Evolutionary conservation across 2,329 filamentous ascomycete species (phyloP).

Genomic region (Paecilomyces sp.): DNA sequence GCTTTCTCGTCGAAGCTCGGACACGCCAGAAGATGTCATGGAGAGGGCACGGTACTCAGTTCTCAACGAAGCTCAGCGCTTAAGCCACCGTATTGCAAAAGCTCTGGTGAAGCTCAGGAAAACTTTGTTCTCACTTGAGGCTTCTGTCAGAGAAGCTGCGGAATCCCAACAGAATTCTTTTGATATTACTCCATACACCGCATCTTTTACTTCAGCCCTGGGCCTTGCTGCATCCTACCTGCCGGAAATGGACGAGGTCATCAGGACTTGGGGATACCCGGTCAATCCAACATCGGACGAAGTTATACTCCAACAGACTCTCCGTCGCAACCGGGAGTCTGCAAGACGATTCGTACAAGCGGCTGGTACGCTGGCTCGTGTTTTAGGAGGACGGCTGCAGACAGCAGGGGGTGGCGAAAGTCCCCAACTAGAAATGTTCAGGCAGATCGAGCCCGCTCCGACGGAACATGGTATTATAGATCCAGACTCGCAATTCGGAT

Average conservation of each 20-base stretch:
- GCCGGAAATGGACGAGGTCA: constrained; percentile 51
- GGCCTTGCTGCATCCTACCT: constrained; percentile 42
- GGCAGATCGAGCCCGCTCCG: constrained; percentile 41
- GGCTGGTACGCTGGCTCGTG: constrained; percentile 49
- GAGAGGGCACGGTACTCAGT: constrained; percentile 38
- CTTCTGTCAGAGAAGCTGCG: constrained; percentile 22
- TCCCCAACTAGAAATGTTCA: constrained; percentile 38
- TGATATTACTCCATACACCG: constrained; percentile 24
- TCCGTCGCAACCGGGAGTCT: constrained; percentile 50
- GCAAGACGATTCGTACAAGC: constrained; percentile 57
- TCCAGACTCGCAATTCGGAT: constrained; percentile 48
- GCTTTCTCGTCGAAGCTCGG: constrained; percentile 14
- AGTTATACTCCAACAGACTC: constrained; percentile 48
- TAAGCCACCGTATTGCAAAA: constrained; percentile 51
- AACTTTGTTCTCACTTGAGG: constrained; percentile 47
- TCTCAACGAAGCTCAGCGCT: constrained; percentile 45
- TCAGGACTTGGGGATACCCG: constrained; percentile 52
- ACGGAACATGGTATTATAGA: constrained; percentile 34
- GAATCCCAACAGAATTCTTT: constrained; percentile 15
- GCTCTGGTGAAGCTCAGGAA: constrained; percentile 48
- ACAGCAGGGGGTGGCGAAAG: constrained; percentile 33
- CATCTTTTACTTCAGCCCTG: constrained; percentile 35
- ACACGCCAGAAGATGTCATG: constrained; percentile 24
- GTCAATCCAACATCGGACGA: constrained; percentile 48
- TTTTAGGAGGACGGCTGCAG: constrained; percentile 48